Conservation (phyloP, 2,329 filamentous ascomycete genomes). For the Fusarium sp. region DNA sequence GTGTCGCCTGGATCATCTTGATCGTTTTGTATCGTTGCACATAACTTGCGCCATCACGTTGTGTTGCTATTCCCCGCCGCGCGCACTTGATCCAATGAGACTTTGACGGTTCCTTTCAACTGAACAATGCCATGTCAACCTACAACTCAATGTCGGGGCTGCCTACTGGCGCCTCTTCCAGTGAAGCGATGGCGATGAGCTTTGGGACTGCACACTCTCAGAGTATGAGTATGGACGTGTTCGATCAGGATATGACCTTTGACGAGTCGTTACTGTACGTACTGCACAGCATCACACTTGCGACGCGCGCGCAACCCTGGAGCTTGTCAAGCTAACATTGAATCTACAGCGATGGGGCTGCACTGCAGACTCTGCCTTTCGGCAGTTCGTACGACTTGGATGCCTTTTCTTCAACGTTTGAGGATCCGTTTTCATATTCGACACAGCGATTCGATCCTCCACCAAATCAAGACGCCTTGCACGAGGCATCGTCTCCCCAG, state of each 20-base stretch:
- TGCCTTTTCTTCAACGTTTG: conserved; percentile 71
- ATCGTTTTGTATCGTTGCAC: conserved; percentile 27
- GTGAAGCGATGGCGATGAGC: conserved; percentile 63
- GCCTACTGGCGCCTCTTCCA: conserved; percentile 59
- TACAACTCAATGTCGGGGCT: conserved; percentile 69
- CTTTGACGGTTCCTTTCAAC: conserved; percentile 50
- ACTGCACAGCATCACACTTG: conserved; percentile 18
- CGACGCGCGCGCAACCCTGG: conserved; percentile 29
- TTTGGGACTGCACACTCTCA: conserved; percentile 53
- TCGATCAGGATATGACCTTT: conserved; percentile 66
- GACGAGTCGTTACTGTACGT: conserved; percentile 69
- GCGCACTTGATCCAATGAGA: conserved; percentile 45
- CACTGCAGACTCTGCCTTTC: conserved; percentile 62
- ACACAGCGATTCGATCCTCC: conserved; percentile 62
- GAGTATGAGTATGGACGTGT: conserved; percentile 62
- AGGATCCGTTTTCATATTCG: conserved; percentile 74
- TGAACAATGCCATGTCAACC: conserved; percentile 67
- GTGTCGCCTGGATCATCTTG: conserved; percentile 14
- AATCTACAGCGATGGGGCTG: conserved; percentile 51
- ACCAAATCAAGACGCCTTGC: conserved; percentile 59
- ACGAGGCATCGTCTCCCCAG: conserved; percentile 64
- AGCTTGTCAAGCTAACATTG: conserved; percentile 31
- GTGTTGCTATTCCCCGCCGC: conserved; percentile 40
- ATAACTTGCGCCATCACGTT: conserved; percentile 32
- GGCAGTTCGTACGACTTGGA: conserved; percentile 73